A percentile compares a stretch with the other conserved stretches of the same genome.
Conservation (phyloP, 805 yeast species). For the Candida awuae region DNA sequence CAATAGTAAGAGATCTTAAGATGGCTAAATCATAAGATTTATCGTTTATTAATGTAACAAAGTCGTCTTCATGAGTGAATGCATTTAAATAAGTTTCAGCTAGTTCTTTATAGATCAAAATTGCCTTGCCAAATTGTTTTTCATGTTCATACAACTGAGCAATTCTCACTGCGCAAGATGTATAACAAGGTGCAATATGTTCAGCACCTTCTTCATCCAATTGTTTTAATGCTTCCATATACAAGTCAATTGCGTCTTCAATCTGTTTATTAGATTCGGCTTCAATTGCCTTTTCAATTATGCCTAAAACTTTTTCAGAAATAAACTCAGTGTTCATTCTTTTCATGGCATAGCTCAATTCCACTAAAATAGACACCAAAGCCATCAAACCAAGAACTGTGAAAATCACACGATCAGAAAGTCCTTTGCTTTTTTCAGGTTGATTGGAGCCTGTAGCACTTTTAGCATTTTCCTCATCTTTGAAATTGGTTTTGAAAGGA, state of each 20-base stretch:
- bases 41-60: conserved; percentile 5
- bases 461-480: too few relatives aligned
- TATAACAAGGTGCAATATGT: conserved; percentile 64
- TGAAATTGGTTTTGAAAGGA: background rate
- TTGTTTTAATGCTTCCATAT: conserved; percentile 60
- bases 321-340: conserved; percentile 9
- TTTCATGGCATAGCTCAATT: background rate
- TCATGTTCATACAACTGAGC: conserved; percentile 68
- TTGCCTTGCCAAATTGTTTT: conserved; percentile 22
- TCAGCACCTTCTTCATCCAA: conserved; percentile 48
- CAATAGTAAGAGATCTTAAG: conserved; percentile 16
- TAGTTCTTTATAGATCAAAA: conserved; percentile 20
- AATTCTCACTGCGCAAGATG: conserved; percentile 76
- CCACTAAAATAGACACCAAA: background rate
- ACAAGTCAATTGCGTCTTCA: conserved; percentile 60
- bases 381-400: background rate
- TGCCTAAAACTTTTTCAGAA: conserved; percentile 11
- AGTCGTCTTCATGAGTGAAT: conserved; percentile 9
- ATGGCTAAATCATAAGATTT: conserved; percentile 15
- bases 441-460: background rate
- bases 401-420: background rate
- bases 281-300: conserved; percentile 10
- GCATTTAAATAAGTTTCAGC: conserved; percentile 11
- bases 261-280: conserved; percentile 34
- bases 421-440: background rate